These are phyloP conservation scores for Tuber melanosporum DNA, from an alignment of 495 filamentous ascomycete species.

Conservation along the genomic window DNA sequence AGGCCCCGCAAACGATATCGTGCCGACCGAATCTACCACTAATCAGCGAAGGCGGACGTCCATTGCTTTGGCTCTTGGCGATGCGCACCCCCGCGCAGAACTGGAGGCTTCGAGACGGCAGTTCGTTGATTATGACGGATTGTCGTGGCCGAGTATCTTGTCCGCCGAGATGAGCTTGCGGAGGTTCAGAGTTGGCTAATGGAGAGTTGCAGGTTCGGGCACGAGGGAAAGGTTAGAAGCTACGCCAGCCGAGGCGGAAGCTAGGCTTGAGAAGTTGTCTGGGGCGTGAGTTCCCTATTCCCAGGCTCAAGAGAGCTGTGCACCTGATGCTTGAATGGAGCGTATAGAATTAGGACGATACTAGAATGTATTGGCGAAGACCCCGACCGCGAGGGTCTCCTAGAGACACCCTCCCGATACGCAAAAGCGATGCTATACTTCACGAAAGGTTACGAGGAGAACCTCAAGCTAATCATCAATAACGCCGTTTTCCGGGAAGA, in stretches of 20 bases:
- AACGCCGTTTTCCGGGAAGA: constrained; percentile 91
- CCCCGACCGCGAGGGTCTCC: constrained; percentile 78
- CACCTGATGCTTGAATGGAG: not conserved
- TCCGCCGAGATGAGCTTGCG: not conserved
- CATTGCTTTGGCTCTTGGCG: not conserved
- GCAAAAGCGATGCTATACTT: constrained; percentile 95
- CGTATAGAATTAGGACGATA: constrained; percentile 59
- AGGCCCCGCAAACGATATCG: not conserved
- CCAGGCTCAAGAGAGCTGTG: not conserved
- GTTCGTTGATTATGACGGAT: constrained; percentile 67
- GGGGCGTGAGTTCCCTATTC: constrained; percentile 50
- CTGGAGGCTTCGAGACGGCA: constrained; percentile 44
- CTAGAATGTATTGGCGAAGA: constrained; percentile 94
- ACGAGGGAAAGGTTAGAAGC: constrained; percentile 76
- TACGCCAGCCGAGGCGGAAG: constrained; percentile 63
- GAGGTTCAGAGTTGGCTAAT: constrained; percentile 3
- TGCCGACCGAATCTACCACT: not conserved
- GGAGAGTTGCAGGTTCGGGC: constrained; percentile 54
- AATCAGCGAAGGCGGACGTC: not conserved
- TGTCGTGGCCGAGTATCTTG: constrained; percentile 60
- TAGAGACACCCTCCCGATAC: constrained; percentile 80
- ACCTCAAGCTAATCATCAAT: constrained; percentile 84
- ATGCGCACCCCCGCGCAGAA: not conserved
- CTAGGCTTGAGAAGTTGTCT: constrained; percentile 66
- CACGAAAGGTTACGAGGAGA: constrained; percentile 95